Percentiles rank a stretch among this genome's conserved stretches.
Conservation (phyloP, 495 filamentous ascomycete genomes). For the Aspergillus panamensis region DNA sequence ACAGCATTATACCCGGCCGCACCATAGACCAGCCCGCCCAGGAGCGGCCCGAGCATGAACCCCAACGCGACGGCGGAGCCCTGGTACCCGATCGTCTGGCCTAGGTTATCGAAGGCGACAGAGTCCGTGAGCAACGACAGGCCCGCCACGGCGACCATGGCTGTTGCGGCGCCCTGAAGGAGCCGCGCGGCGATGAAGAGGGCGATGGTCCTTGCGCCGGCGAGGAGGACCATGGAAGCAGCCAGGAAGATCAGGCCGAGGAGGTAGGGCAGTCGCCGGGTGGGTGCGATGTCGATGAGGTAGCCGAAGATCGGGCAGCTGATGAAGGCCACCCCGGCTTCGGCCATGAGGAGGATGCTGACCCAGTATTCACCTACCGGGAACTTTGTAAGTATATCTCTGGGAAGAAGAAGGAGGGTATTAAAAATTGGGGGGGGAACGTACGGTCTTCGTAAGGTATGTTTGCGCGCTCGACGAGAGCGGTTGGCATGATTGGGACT, state of each 20-base stretch:
- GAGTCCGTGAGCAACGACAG: conserved; percentile 59
- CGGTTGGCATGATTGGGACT: conserved; percentile 62
- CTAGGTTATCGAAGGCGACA: conserved; percentile 53
- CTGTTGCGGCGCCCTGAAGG: conserved; percentile 59
- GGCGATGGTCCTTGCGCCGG: conserved; percentile 46
- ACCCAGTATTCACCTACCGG: conserved; percentile 33
- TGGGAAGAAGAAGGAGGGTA: conserved; percentile 36
- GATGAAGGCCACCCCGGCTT: conserved; percentile 55
- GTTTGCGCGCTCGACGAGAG: conserved; percentile 50
- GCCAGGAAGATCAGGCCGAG: conserved; percentile 53
- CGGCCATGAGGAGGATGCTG: conserved; percentile 53
- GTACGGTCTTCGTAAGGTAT: conserved; percentile 53
- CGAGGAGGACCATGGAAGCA: conserved; percentile 55
- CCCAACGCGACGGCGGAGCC: conserved; percentile 33
- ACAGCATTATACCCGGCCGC: conserved; percentile 58
- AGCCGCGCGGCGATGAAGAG: conserved; percentile 55
- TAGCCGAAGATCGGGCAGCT: conserved; percentile 55
- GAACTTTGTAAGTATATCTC: not conserved
- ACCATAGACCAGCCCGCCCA: conserved; percentile 61
- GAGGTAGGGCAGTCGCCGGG: conserved; percentile 54
- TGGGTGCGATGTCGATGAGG: conserved; percentile 49
- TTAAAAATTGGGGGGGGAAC: too few species aligned
- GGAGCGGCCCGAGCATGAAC: conserved; percentile 47
- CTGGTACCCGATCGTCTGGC: conserved; percentile 50
- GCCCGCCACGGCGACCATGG: conserved; percentile 62